Percentiles rank a stretch among this genome's conserved stretches.
Evolutionary conservation across 2,329 filamentous ascomycete genomes (phyloP).

Genomic region (Incumbomyces lentus): DNA sequence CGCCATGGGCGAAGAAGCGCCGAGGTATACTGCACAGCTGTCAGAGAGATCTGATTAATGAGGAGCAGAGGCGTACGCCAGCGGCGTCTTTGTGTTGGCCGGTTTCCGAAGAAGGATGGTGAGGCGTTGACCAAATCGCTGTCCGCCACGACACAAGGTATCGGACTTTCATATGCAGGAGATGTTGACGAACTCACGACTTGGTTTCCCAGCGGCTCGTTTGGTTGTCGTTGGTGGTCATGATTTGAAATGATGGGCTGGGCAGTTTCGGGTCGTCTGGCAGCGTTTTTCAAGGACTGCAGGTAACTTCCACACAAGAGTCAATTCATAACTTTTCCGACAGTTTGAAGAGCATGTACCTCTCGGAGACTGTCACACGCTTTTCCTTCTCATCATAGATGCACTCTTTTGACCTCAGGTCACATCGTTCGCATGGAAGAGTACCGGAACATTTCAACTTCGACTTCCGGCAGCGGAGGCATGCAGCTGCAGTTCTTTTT

Average conservation of each 20-base stretch:
- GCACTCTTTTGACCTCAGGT: conserved; percentile 33
- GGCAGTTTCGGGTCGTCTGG: no score
- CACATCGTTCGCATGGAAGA: conserved; percentile 34
- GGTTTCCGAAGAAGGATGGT: conserved; percentile 23
- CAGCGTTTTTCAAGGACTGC: no score
- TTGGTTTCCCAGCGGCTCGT: no score
- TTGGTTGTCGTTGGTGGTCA: no score
- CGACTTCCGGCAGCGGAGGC: conserved; percentile 29
- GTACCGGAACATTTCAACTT: conserved; percentile 38
- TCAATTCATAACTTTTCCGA: neutral
- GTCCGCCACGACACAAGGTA: no score
- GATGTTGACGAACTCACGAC: no score
- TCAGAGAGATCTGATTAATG: conserved; percentile 35
- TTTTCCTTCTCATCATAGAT: conserved; percentile 38
- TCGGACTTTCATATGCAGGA: no score
- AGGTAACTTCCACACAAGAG: no score
- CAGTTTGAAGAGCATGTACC: conserved; percentile 24
- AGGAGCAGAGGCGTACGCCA: neutral
- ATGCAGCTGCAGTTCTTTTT: no score
- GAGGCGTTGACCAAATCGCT: neutral
- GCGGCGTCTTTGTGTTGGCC: neutral
- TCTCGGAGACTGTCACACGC: conserved; percentile 39
- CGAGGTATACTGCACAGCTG: conserved; percentile 14
- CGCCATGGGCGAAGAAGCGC: conserved; percentile 29
- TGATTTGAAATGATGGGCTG: no score